Evolutionary conservation across 2,329 filamentous ascomycete genomes (phyloP).

Genomic region (Zopfia rhizophila): DNA sequence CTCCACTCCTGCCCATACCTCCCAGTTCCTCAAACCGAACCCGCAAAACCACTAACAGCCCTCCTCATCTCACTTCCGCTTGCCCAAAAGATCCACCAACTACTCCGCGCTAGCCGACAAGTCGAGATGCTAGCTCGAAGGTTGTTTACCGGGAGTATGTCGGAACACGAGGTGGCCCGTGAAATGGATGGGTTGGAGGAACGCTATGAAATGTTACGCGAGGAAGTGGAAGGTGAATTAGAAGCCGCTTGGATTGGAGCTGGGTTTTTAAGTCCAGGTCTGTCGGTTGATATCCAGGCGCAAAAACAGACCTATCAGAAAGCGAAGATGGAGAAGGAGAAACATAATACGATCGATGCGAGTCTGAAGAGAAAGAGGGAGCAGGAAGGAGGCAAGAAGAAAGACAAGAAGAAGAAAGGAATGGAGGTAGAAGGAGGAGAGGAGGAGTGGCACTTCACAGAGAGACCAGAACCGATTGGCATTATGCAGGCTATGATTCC

Average conservation of each 20-base stretch:
- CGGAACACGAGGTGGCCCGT: background rate
- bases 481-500: too few species aligned
- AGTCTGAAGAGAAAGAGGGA: constrained; percentile 9
- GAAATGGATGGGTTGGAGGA: background rate
- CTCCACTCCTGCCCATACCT: background rate
- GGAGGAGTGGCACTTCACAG: too few species aligned
- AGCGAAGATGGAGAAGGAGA: background rate
- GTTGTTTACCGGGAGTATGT: constrained; percentile 2
- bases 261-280: too few species aligned
- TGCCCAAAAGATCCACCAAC: constrained; percentile 16
- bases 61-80: constrained; percentile 18
- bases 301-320: background rate
- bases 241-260: background rate
- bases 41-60: constrained; percentile 4
- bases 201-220: background rate
- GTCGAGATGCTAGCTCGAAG: constrained; percentile 13
- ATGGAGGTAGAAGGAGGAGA: background rate
- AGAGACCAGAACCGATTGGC: too few species aligned
- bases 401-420: background rate
- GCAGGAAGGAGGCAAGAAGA: background rate
- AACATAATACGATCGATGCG: constrained; percentile 9
- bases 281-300: background rate
- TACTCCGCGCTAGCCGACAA: constrained; percentile 17
- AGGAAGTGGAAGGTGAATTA: constrained; percentile 4
- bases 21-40: background rate